Evolutionary conservation across 164 flowering plant genomes (phyloP).

Genomic region (Amborella trichopoda): DNA sequence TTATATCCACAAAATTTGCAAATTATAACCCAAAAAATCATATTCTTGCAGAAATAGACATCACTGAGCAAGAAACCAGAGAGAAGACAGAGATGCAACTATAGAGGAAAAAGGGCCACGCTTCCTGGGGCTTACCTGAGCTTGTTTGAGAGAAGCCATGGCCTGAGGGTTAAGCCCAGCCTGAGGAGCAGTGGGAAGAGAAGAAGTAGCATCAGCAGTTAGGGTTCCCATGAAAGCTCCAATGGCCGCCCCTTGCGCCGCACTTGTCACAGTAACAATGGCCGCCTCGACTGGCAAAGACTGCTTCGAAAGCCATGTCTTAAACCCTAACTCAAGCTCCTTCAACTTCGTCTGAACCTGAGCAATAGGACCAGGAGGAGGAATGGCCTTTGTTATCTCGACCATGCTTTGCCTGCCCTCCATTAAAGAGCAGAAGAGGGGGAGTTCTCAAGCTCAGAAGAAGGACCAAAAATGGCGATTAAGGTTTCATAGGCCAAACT

Average conservation of each 20-base stretch:
- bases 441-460: too few species aligned
- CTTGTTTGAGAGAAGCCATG: slow-evolving; percentile 78
- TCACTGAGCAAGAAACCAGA: too few species aligned
- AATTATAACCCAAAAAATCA: too few species aligned
- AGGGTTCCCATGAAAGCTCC: slow-evolving; percentile 87
- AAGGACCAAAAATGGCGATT: too few species aligned
- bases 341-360: slow-evolving; percentile 44
- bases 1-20: too few species aligned
- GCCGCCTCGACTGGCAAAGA: slow-evolving; percentile 77
- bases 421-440: too few species aligned
- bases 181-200: slow-evolving; percentile 46
- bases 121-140: slow-evolving; percentile 60
- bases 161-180: slow-evolving; percentile 52
- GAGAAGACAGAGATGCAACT: too few species aligned
- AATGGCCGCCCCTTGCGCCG: slow-evolving; percentile 75
- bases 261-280: slow-evolving; percentile 64
- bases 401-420: slow-evolving; percentile 11
- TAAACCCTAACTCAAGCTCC: slow-evolving; percentile 49
- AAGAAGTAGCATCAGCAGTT: slow-evolving; percentile 35
- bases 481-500: too few species aligned
- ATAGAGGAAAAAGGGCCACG: background rate
- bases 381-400: slow-evolving; percentile 9
- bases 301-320: slow-evolving; percentile 68
- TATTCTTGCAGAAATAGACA: too few species aligned
- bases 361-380: slow-evolving; percentile 35